Conservation (phyloP, 139 green algal genomes). For the Parachlorella kessleri region DNA sequence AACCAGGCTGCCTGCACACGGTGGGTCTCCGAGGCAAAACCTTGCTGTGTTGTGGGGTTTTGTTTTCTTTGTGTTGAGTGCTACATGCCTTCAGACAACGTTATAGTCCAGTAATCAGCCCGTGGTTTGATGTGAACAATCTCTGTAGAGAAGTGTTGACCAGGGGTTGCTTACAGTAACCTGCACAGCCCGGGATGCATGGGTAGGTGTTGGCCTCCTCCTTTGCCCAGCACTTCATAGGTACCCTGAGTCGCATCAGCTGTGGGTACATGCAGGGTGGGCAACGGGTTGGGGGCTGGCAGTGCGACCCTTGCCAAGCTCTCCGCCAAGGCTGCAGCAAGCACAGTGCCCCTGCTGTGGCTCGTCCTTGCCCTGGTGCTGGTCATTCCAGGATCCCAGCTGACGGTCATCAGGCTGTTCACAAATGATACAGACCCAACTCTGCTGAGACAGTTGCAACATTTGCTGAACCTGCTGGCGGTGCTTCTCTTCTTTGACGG, state of each 20-base stretch:
- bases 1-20: too few relatives aligned
- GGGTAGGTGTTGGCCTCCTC: too few relatives aligned
- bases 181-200: too few relatives aligned
- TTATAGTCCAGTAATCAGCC: too few relatives aligned
- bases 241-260: neutral
- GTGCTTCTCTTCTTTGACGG: constrained; percentile 6
- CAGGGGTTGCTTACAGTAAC: too few relatives aligned
- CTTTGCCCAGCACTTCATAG: too few relatives aligned
- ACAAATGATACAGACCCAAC: neutral
- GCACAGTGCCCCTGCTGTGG: neutral
- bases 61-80: too few relatives aligned
- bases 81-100: too few relatives aligned
- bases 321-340: neutral
- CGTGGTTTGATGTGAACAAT: too few relatives aligned
- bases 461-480: neutral
- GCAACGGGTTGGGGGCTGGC: constrained; percentile 6
- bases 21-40: too few relatives aligned
- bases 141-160: too few relatives aligned
- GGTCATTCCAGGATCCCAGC: neutral
- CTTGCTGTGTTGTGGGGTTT: too few relatives aligned
- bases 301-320: neutral
- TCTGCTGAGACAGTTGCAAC: neutral
- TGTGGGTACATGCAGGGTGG: neutral
- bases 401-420: neutral
- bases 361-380: neutral